Evolutionary conservation across 306 rosid genomes (phyloP).

Genomic region (Rosa lucieae): DNA sequence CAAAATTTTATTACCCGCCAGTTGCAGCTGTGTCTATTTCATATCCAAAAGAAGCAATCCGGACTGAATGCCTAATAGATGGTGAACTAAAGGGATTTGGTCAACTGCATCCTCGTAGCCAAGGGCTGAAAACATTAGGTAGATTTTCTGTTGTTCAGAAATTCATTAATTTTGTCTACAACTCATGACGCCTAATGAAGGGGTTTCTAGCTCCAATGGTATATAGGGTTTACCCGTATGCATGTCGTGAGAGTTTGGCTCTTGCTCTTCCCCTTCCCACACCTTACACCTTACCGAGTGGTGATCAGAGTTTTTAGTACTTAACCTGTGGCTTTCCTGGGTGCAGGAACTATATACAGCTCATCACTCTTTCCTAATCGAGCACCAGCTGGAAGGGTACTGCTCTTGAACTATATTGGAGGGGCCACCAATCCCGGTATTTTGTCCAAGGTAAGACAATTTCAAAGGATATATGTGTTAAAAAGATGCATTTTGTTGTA

Average conservation of each 20-base stretch:
- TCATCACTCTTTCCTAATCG: slow-evolving; percentile 94
- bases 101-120: slow-evolving; percentile 96
- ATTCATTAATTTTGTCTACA: not conserved
- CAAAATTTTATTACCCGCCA: slow-evolving; percentile 89
- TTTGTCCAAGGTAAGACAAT: slow-evolving; percentile 64
- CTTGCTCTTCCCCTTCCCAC: not conserved
- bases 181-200: slow-evolving; percentile 6
- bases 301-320: slow-evolving; percentile 21
- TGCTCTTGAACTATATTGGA: slow-evolving; percentile 95
- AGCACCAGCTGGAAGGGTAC: slow-evolving; percentile 89
- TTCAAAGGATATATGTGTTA: slow-evolving; percentile 25
- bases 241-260: not conserved
- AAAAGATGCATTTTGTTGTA: not conserved
- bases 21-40: slow-evolving; percentile 93
- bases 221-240: not conserved
- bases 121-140: slow-evolving; percentile 97
- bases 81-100: slow-evolving; percentile 94
- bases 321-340: slow-evolving; percentile 25
- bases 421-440: slow-evolving; percentile 91
- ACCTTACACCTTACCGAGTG: not conserved
- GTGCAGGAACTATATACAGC: slow-evolving; percentile 94
- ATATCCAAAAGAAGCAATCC: slow-evolving; percentile 94
- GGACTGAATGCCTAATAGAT: slow-evolving; percentile 73
- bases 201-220: not conserved
- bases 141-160: slow-evolving; percentile 13